A percentile compares a stretch with the other conserved stretches of the same genome.
Conservation (phyloP, 2,329 filamentous ascomycete genomes). For the Parastagonospora avenae region DNA sequence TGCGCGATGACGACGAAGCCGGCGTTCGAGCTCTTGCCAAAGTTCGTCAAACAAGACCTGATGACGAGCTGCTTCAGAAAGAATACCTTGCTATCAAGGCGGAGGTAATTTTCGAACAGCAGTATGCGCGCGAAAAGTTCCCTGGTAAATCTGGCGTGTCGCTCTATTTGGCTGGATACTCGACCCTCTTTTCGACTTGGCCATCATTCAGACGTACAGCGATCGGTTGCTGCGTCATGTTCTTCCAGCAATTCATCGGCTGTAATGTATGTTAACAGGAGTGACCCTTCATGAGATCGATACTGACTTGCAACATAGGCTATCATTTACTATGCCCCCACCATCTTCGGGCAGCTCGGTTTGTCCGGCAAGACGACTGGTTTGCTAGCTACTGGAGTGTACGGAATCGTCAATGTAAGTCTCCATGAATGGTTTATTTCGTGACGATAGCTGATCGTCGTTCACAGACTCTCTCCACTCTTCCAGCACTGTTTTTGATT, state of each 20-base stretch:
- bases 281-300: not conserved
- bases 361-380: slow-evolving; percentile 64
- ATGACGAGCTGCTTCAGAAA: slow-evolving; percentile 62
- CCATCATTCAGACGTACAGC: slow-evolving; percentile 49
- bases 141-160: slow-evolving; percentile 50
- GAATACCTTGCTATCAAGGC: slow-evolving; percentile 61
- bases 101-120: slow-evolving; percentile 63
- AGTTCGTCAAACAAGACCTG: slow-evolving; percentile 50
- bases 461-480: slow-evolving; percentile 61
- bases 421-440: not conserved
- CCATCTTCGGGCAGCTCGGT: slow-evolving; percentile 79
- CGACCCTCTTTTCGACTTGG: slow-evolving; percentile 54
- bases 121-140: slow-evolving; percentile 39
- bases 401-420: slow-evolving; percentile 46
- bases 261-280: slow-evolving; percentile 65
- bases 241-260: slow-evolving; percentile 67
- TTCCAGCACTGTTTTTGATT: slow-evolving; percentile 69
- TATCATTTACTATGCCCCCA: slow-evolving; percentile 72
- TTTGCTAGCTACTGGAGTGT: slow-evolving; percentile 76
- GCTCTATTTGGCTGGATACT: slow-evolving; percentile 62
- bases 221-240: slow-evolving; percentile 39
- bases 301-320: slow-evolving; percentile 39
- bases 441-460: not conserved
- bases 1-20: slow-evolving; percentile 49
- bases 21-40: slow-evolving; percentile 54